A percentile compares a stretch with the other conserved stretches of the same genome.
Evolutionary conservation across 1,284 basidiomycete genomes (phyloP).

Genomic region (Trichosporon ovoides): DNA sequence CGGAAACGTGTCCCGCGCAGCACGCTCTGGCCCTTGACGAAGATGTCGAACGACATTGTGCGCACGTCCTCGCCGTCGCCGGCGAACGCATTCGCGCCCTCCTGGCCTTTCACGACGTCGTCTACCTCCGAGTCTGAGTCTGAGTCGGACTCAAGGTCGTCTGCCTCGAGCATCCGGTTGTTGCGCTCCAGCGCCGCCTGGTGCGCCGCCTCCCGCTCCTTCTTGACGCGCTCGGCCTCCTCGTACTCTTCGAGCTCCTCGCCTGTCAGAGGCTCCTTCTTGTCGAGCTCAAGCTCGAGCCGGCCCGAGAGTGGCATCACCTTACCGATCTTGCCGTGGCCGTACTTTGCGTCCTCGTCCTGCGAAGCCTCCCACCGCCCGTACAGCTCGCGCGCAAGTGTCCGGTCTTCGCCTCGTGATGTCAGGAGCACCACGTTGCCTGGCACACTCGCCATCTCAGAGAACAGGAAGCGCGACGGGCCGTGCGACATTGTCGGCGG

Average conservation of each 20-base stretch:
- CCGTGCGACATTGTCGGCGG: conserved; percentile 90
- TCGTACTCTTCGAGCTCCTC: conserved; percentile 77
- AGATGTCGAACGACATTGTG: conserved; percentile 84
- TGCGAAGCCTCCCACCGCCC: conserved; percentile 68
- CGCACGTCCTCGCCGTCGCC: conserved; percentile 50
- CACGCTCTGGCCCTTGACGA: conserved; percentile 84
- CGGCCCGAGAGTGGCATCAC: conserved; percentile 69
- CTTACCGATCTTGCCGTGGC: conserved; percentile 78
- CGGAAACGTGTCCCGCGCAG: conserved; percentile 64
- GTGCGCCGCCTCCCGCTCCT: conserved; percentile 80
- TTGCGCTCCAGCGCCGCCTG: conserved; percentile 77
- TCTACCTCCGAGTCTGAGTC: conserved; percentile 69
- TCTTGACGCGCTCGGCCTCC: conserved; percentile 69
- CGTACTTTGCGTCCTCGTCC: conserved; percentile 62
- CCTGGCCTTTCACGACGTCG: conserved; percentile 52
- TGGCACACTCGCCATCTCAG: conserved; percentile 70
- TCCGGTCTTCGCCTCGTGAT: conserved; percentile 68
- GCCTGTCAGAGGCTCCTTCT: conserved; percentile 80
- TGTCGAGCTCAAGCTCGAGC: conserved; percentile 68
- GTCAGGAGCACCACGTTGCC: conserved; percentile 84
- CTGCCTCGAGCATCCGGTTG: conserved; percentile 80
- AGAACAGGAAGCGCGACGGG: conserved; percentile 77
- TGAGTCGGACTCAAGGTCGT: conserved; percentile 59
- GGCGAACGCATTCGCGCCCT: conserved; percentile 35
- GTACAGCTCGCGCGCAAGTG: conserved; percentile 72